A percentile compares a stretch with the other conserved stretches of the same genome.
Conservation (phyloP, 495 filamentous ascomycete species). For the Hyaloscypha finlandica region DNA sequence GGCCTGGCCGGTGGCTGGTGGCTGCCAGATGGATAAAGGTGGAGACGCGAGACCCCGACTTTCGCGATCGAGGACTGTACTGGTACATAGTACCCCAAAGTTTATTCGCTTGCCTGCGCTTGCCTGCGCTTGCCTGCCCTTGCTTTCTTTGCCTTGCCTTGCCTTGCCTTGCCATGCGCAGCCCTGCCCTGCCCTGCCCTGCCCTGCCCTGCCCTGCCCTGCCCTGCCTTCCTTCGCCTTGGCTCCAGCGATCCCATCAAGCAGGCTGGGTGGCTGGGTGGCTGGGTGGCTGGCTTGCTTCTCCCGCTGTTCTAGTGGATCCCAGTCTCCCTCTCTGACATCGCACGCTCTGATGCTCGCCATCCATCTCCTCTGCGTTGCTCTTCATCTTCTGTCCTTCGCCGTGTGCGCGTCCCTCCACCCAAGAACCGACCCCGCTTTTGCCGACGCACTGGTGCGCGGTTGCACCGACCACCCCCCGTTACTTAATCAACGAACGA, state of each 20-base stretch:
- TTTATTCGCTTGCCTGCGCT: too few relatives aligned
- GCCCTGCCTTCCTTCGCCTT: neutral
- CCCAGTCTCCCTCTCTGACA: too few relatives aligned
- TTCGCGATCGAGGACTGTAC: neutral
- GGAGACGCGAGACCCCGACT: neutral
- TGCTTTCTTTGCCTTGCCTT: neutral
- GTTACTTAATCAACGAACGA: neutral
- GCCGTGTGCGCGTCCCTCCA: neutral
- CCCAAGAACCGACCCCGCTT: neutral
- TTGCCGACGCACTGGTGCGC: neutral
- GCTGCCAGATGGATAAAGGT: neutral
- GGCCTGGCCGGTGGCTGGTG: neutral
- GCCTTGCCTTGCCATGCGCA: too few relatives aligned
- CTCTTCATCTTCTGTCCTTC: neutral
- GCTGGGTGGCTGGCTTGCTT: neutral
- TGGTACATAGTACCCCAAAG: too few relatives aligned
- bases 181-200: neutral
- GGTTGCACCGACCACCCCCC: neutral
- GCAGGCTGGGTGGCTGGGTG: neutral
- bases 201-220: too few relatives aligned
- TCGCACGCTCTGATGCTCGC: too few relatives aligned
- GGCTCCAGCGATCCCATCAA: neutral
- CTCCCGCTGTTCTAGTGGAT: neutral
- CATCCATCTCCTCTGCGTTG: neutral
- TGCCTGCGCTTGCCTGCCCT: neutral